Percentiles rank a stretch among this genome's conserved stretches.
Conservation (phyloP, 2,329 filamentous ascomycete species). For the Claviceps paspali region DNA sequence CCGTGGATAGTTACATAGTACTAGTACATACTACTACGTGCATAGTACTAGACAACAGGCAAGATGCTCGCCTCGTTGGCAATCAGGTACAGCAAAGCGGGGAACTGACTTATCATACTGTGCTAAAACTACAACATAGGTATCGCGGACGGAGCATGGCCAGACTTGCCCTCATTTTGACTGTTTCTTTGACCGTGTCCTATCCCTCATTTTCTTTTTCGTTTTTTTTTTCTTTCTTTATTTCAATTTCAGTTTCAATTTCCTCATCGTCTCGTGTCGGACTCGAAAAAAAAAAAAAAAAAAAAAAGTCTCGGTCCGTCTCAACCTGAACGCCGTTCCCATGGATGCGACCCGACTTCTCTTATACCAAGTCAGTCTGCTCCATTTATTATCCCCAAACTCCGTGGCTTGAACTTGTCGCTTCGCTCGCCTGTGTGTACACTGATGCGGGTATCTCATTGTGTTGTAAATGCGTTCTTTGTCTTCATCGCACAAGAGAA, state of each 20-base stretch:
- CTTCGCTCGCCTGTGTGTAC: too few relatives aligned
- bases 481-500: too few relatives aligned
- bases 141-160: background rate
- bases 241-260: too few relatives aligned
- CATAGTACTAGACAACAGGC: too few relatives aligned
- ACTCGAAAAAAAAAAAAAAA: background rate
- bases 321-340: conserved; percentile 2
- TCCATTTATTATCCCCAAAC: background rate
- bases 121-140: background rate
- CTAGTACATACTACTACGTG: too few relatives aligned
- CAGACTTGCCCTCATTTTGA: background rate
- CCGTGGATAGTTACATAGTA: too few relatives aligned
- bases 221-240: background rate
- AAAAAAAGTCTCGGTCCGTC: background rate
- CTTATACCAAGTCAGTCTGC: background rate
- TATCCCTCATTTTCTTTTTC: background rate
- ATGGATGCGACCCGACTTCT: background rate
- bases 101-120: too few relatives aligned
- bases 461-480: too few relatives aligned
- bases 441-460: too few relatives aligned
- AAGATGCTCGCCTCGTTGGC: too few relatives aligned
- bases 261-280: background rate
- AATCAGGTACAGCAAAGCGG: too few relatives aligned
- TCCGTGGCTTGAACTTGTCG: background rate
- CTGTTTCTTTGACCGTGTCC: background rate